phyloP scores from a whole-genome alignment of 1,139 yeast genomes.

The Pichia sp. region DNA sequence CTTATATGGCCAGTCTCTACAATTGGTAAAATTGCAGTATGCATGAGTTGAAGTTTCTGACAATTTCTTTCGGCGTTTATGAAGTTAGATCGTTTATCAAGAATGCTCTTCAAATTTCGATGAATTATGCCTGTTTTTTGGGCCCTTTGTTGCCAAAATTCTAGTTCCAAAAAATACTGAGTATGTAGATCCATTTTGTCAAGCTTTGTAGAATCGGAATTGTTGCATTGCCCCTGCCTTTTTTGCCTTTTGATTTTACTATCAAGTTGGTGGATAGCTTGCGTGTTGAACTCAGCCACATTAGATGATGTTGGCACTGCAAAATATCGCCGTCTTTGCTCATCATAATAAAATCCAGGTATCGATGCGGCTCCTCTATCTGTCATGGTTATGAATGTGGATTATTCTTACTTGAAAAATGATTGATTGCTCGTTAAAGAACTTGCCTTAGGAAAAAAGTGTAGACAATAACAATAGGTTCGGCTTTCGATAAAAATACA shows the following conservation, averaged over 20 bases:
- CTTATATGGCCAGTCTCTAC: not conserved
- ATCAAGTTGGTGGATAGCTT: conserved; percentile 1
- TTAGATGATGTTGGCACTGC: conserved; percentile 11
- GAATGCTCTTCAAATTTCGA: not conserved
- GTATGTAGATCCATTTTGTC: not conserved
- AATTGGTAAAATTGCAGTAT: too few relatives aligned
- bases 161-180: not conserved
- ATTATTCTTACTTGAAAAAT: too few relatives aligned
- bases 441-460: not conserved
- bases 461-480: not conserved
- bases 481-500: not conserved
- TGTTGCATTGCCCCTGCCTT: not conserved
- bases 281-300: conserved; percentile 3
- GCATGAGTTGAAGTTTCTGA: not conserved
- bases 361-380: conserved; percentile 4
- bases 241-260: conserved; percentile 1
- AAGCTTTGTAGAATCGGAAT: not conserved
- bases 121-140: not conserved
- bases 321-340: conserved; percentile 13
- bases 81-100: not conserved
- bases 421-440: too few relatives aligned
- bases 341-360: conserved; percentile 17
- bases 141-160: not conserved
- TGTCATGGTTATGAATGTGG: too few relatives aligned
- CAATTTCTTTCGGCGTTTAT: too few relatives aligned